Conservation (phyloP, 139 green algal species). For the Diplosphaera chodatii region DNA sequence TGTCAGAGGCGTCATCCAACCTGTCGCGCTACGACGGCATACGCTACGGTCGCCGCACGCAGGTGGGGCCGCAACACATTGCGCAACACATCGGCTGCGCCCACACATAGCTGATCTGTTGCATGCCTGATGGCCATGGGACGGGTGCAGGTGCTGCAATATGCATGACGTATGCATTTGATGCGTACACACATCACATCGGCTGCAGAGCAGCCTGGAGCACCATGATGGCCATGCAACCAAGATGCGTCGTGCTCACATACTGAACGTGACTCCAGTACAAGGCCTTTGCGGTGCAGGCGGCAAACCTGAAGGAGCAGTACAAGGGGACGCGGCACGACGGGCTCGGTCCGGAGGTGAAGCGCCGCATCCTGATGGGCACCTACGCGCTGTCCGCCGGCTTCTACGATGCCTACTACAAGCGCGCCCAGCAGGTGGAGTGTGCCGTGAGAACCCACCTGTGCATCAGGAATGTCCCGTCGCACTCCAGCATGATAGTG, state of each 20-base stretch:
- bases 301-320: slow-evolving; percentile 36
- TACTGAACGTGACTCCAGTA: no score
- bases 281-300: slow-evolving; percentile 13
- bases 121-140: no score
- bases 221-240: no score
- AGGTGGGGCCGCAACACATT: slow-evolving; percentile 3
- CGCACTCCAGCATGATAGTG: no score
- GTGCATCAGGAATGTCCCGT: neutral
- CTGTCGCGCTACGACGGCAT: slow-evolving; percentile 94
- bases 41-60: slow-evolving; percentile 63
- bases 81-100: slow-evolving; percentile 4
- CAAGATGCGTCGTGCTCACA: no score
- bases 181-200: no score
- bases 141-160: no score
- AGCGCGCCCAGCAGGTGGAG: slow-evolving; percentile 79
- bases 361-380: slow-evolving; percentile 95
- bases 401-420: slow-evolving; percentile 98
- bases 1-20: slow-evolving; percentile 91
- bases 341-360: slow-evolving; percentile 82
- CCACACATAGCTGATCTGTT: no score
- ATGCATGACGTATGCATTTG: no score
- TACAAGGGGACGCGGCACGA: slow-evolving; percentile 52
- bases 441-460: no score
- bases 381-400: slow-evolving; percentile 92
- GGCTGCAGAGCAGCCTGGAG: no score